Base-by-base conservation (phyloP, 2,329 filamentous ascomycete genomes). In the Ophiocordyceps polyrhachis-furcata region DNA sequence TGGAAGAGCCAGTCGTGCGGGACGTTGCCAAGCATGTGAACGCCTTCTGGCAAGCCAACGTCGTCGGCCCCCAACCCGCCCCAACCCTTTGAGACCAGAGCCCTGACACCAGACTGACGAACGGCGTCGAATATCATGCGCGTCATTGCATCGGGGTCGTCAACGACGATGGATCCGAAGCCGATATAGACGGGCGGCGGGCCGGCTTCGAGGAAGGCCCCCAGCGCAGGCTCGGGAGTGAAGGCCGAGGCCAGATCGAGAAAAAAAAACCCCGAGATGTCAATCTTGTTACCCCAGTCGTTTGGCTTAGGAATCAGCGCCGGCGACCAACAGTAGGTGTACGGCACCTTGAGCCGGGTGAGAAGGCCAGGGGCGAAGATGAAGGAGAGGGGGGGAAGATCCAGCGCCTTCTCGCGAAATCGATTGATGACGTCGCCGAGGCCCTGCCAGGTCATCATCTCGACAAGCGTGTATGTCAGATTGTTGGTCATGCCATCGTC, bases 401-500 rank as follows among this genome's bases (percentile, higher is more conserved):
- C 81, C 1, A 93, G 69, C 14, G 74, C 74, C 47, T 79, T 78
- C 50, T 81, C 78, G 44, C 88, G 72, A 55, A 94, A 95, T 12
- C 79, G 73, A 56, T 96, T 95, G 56, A 95, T 89, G 6, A 95
- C 69, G 59, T 95, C 88, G 35, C 88, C 88, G 4, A 94, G 65
- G 0, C 86, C 87, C 61, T 94, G 86, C 86, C 86, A 93, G 12
- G 87, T 88, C 70, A 94, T 77, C 74, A 93, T 84, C 52, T 94
- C 87, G 2, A 93, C 82, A 19, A 93, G 66, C 0, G 81, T 78
- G 54, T 93, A 94, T 0, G 81, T 83, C 46, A 93, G 70, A 55
- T 84, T 89, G 53, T 91, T 93, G 1, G 83, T 81, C 47, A 85
- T 71, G n/a, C 74, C 74, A 5, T 76, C 69, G 53, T 91, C 84